Evolutionary conservation across 306 rosid genomes (phyloP).

Genomic region (Castanospermum australe): DNA sequence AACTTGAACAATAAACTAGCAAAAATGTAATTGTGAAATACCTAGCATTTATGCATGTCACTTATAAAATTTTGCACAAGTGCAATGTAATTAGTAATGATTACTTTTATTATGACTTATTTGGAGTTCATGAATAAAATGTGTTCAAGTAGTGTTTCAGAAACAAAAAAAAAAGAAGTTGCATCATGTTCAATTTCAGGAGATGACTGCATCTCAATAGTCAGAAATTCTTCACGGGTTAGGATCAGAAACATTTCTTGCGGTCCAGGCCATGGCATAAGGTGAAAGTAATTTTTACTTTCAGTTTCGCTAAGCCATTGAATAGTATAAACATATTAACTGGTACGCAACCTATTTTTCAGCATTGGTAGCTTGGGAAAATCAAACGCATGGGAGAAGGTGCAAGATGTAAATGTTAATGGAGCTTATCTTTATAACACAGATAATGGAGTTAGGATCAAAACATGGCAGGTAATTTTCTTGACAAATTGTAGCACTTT

Average conservation of each 20-base stretch:
- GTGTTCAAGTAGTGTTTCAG: neutral
- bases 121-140: neutral
- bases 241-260: slow-evolving; percentile 62
- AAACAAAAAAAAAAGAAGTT: neutral
- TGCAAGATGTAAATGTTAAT: slow-evolving; percentile 56
- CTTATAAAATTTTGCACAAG: neutral
- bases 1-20: neutral
- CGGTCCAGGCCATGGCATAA: slow-evolving; percentile 97
- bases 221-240: slow-evolving; percentile 72
- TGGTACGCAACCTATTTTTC: slow-evolving; percentile 30
- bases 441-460: slow-evolving; percentile 83
- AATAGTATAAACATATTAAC: slow-evolving; percentile 10
- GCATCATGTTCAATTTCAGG: slow-evolving; percentile 46
- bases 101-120: neutral
- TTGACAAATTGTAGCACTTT: neutral
- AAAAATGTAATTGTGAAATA: neutral
- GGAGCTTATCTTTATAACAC: slow-evolving; percentile 68
- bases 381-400: slow-evolving; percentile 57
- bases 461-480: slow-evolving; percentile 90
- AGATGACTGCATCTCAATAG: slow-evolving; percentile 92
- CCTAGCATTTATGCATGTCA: neutral
- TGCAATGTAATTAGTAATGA: neutral
- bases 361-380: slow-evolving; percentile 99
- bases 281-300: slow-evolving; percentile 44
- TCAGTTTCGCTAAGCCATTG: neutral